These are phyloP conservation scores for Perilla frutescens DNA, from an alignment of 257 asterid genomes.

Conservation along the genomic window DNA sequence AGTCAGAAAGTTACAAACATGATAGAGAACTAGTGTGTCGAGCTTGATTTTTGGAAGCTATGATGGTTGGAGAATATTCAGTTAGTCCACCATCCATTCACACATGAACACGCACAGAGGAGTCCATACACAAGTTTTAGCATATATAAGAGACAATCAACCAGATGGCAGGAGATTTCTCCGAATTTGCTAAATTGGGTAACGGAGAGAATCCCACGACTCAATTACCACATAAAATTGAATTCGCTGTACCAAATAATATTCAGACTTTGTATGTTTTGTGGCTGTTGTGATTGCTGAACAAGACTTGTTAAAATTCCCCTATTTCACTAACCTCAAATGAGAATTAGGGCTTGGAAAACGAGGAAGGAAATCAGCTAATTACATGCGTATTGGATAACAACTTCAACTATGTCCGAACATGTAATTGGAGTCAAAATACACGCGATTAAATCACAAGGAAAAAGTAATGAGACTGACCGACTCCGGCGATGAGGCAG, in stretches of 20 bases:
- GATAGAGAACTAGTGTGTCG: not conserved
- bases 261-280: too few species aligned
- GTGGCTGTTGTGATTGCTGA: not conserved
- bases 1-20: not conserved
- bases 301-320: not conserved
- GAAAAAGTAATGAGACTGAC: constrained; percentile 41
- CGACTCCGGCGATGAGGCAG: constrained; percentile 85
- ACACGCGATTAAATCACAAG: not conserved
- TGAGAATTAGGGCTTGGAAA: constrained; percentile 34
- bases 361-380: not conserved
- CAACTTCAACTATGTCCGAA: not conserved
- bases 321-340: not conserved
- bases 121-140: not conserved
- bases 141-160: not conserved
- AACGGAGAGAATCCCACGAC: constrained; percentile 6
- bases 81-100: not conserved
- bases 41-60: not conserved
- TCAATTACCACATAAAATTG: not conserved
- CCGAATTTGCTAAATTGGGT: not conserved
- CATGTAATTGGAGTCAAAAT: not conserved
- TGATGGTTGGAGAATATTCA: not conserved
- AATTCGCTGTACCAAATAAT: too few species aligned
- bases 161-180: too few species aligned
- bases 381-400: not conserved
- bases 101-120: not conserved